Evolutionary conservation across 106 monocot genomes (phyloP), one percentile per base, ranked within the genome.

Genomic region (Phalaenopsis aphrodite): DNA sequence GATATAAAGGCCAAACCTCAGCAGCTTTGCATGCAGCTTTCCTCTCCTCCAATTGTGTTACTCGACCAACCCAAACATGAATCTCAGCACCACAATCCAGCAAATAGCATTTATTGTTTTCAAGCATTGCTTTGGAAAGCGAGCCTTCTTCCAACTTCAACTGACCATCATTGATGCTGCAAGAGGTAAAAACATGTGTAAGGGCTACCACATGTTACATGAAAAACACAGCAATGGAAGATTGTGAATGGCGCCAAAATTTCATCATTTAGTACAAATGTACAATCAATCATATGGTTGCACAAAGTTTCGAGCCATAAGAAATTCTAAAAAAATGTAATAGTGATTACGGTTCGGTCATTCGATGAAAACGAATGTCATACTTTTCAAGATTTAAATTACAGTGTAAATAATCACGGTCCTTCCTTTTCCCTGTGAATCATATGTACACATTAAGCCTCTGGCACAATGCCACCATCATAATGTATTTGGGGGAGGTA

Each of bases 11-110:
- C 42, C 24, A 56, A 86, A 96, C 96, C 94, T 98, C 94, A 85
- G 90, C 88, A 82, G 79, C 83, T 85, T 85, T 89, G 67, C 78
- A 83, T 17, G 90, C 92, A 82, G 85, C 82, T 87, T 94, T 98
- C 82, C 94, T 92, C 37, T 94, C 97, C 42, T 98, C 97, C 15
- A 98, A 43, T 81, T 90, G 92, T 66, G 94, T 94, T 75, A 89
- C 85, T n/a, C 94, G 87, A 21, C 97, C 97, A 89, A 94, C 92
- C 97, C 97, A 98, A 82, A 94, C 81, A 90, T 90, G 94, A 55
- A 92, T 77, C 81, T 98, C 97, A 85, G 94, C 80, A 67, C 92
- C 90, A 87, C 92, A 89, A 79, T 98, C 97, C 73, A 98, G 81
- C 86, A 98, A 82, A 87, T 94, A 98, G 71, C 90, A 98, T 85